Evolutionary conservation across 2,329 filamentous ascomycete genomes (phyloP), one percentile per base, ranked within the genome.

Genomic region (Pseudocercospora vitis): DNA sequence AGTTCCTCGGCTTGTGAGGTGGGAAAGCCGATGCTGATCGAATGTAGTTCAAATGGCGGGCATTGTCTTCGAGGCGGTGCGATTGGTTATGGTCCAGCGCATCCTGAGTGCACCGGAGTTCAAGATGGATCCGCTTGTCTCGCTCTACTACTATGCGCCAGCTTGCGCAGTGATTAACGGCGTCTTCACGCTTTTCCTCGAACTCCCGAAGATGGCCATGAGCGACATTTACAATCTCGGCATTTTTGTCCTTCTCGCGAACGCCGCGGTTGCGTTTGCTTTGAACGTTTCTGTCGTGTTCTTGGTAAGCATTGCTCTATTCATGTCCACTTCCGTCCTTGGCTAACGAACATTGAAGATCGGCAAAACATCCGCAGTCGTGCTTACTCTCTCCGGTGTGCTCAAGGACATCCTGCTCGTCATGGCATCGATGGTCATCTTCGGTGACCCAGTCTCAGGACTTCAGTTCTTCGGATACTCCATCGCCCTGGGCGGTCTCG

Each of bases 91-190:
- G 85, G 88, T 94, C 49, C 86, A 92, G 78, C 85, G 86, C 55
- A 81, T 94, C 39, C 81, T 94, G 65, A 90, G 85, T 77, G 88
- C 86, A 26, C 81, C 86, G 44, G 88, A 92, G 74, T 92, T 87
- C 82, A 92, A 92, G 83, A 94, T 94, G 89, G 89, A 94, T 71
- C 89, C 89, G 14, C 78, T 94, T n/a, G 89, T 94, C 48, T 94
- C 89, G 24, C 82, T 94, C 7, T 94, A 94, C 81, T 94, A 94
- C 79, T 94, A 91, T 66, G 89, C 89, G 3, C 89, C 89, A 14
- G 84, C 91, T 52, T 94, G 89, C 73, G 89, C 89, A 47, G 75
- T 82, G 68, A 91, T 94, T 83, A 94, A 94, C 77, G 82, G 85
- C 64, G 69, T 83, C 9, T 82, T 91, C 48, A 87, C 87, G 51